Evolutionary conservation across 108 stramenopile species (phyloP).

Genomic region (Cyclotella baltica): DNA sequence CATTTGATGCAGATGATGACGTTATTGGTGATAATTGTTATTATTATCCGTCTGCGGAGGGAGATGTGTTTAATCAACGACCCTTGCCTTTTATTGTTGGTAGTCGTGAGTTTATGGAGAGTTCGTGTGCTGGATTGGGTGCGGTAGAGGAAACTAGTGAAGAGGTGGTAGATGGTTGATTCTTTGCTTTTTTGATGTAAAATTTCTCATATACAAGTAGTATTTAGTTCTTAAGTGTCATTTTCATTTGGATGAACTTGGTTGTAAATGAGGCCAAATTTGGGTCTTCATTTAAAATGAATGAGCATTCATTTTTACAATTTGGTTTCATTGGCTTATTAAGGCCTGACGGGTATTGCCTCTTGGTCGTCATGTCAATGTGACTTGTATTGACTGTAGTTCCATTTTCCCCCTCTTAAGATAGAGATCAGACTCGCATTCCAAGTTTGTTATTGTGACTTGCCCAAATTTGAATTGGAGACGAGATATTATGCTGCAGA

Average conservation of each 20-base stretch:
- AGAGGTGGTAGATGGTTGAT: not conserved
- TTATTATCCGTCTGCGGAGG: constrained; percentile 37
- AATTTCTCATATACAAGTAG: too few relatives aligned
- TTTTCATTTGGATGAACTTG: too few relatives aligned
- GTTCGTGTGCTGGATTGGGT: constrained; percentile 26
- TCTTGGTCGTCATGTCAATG: too few relatives aligned
- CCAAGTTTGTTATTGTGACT: not conserved
- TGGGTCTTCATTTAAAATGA: too few relatives aligned
- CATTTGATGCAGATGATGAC: constrained; percentile 22
- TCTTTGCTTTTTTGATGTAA: too few relatives aligned
- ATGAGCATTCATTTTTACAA: too few relatives aligned
- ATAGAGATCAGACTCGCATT: constrained; percentile 6
- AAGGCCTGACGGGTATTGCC: too few relatives aligned
- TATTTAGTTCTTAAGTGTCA: too few relatives aligned
- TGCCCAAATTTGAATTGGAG: not conserved
- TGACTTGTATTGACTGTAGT: too few relatives aligned
- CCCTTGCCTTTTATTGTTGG: constrained; percentile 53
- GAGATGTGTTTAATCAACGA: constrained; percentile 49
- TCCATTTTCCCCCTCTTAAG: too few relatives aligned
- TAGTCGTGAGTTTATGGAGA: constrained; percentile 54
- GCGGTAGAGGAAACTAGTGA: not conserved
- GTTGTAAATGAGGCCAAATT: too few relatives aligned
- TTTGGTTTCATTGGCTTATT: too few relatives aligned
- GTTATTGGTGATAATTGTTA: constrained; percentile 43
- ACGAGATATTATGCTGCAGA: not conserved